Evolutionary conservation across 139 green algal species (phyloP), one percentile per base, ranked within the genome.

Genomic region (Ettlia oleoabundans): DNA sequence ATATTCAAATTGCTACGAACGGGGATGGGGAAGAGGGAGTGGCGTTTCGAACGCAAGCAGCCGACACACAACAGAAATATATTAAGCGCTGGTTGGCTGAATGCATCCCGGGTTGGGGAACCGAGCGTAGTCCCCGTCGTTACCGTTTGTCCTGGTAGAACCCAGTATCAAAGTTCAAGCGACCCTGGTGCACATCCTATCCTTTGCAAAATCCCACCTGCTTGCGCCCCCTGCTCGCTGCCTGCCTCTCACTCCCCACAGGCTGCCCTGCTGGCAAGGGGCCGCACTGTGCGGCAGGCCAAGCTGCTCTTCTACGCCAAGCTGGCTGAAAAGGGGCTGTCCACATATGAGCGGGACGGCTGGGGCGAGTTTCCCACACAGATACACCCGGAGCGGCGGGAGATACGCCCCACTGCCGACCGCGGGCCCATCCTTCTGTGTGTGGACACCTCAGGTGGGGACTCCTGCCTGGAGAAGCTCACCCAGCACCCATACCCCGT

Each of bases 401-500:
- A 97, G 82, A 93, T 98, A 53, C 84, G 93, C 28, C 93, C 93
- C 53, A 94, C 91, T 2, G 93, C 91, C 10, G 91, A 94, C 84
- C 62, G 93, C 33, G 95, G 95, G 0, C 95, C 95, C 71, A 98
- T 98, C 80, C 86, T 98, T 84, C 88, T 98, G 65, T 98, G 95
- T 41, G 92, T 98, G 61, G 95, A 98, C 87, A 98, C 94, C 28
- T 91, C 82, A 28, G 94, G 91, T 82, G 63, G 82, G 75, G 32
- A 88, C 87, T 82, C 47, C n/a, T 43, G 0, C 37, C 28, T 3
- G 47, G 40, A 81, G 26, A 58, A 58, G 47, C 47, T 58, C 47
- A 24, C 47, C 15, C 47, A 58, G 13, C 47, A 15, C 47, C 47
- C n/a, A n/a, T n/a, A n/a, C n/a, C n/a, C n/a, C n/a, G n/a, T n/a